These are phyloP conservation scores for Parietaria judaica DNA, from an alignment of 306 rosid genomes.

Conservation along the genomic window DNA sequence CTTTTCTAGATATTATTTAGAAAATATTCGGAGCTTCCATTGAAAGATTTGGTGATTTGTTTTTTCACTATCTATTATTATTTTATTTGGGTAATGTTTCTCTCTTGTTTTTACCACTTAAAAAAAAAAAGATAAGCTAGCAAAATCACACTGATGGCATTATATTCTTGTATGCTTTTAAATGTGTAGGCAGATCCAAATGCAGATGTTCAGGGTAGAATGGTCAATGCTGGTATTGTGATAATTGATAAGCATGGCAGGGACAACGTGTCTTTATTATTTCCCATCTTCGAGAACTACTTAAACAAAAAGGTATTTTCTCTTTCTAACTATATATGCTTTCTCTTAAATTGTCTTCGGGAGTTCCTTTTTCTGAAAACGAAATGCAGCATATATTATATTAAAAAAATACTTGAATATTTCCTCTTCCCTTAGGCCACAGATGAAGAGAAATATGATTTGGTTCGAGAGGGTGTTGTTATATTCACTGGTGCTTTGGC, in stretches of 20 bases:
- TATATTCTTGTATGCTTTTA: slow-evolving; percentile 19
- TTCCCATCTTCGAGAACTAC: slow-evolving; percentile 94
- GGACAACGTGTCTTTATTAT: slow-evolving; percentile 73
- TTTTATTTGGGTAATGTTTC: neutral
- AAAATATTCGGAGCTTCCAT: neutral
- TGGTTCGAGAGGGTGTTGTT: slow-evolving; percentile 98
- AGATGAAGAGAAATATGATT: slow-evolving; percentile 88
- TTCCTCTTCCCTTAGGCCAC: slow-evolving; percentile 47
- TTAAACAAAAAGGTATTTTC: slow-evolving; percentile 69
- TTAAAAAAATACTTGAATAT: slow-evolving; percentile 1
- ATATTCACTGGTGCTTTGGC: slow-evolving; percentile 96
- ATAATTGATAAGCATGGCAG: slow-evolving; percentile 92
- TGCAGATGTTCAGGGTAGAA: slow-evolving; percentile 90
- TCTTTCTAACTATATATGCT: slow-evolving; percentile 1
- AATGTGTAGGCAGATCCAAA: slow-evolving; percentile 89
- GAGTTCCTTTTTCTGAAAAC: neutral
- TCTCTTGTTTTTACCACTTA: too few relatives aligned
- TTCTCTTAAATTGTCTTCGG: neutral
- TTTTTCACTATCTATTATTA: neutral
- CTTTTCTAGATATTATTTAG: too few relatives aligned
- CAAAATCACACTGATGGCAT: neutral
- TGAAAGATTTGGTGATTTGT: neutral
- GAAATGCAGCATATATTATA: neutral
- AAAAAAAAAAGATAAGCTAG: too few relatives aligned
- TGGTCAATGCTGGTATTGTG: slow-evolving; percentile 92